Evolutionary conservation across 495 filamentous ascomycete genomes (phyloP).

Genomic region (Astrothelium macrocarpum): DNA sequence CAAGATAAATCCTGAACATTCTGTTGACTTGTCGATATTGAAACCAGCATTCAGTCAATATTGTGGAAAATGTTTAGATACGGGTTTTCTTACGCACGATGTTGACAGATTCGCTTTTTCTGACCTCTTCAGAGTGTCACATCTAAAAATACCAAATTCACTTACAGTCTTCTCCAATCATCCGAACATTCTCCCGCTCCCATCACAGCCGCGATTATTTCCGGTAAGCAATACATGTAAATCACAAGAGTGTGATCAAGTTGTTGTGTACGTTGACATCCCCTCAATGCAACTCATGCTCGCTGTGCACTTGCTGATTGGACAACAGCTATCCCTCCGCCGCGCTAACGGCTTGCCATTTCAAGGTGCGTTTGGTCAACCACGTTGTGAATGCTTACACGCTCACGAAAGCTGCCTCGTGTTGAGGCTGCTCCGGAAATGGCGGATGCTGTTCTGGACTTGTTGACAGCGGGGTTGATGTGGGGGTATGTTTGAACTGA

Average conservation of each 20-base stretch:
- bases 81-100: too few relatives aligned
- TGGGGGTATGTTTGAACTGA: not conserved
- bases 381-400: not conserved
- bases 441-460: not conserved
- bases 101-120: too few relatives aligned
- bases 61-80: too few relatives aligned
- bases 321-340: not conserved
- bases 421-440: not conserved
- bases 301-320: not conserved
- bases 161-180: too few relatives aligned
- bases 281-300: not conserved
- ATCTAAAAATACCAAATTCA: too few relatives aligned
- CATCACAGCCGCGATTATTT: not conserved
- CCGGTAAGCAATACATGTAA: too few relatives aligned
- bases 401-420: not conserved
- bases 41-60: too few relatives aligned
- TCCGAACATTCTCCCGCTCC: too few relatives aligned
- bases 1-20: too few relatives aligned
- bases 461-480: not conserved
- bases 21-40: too few relatives aligned
- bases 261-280: not conserved
- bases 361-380: not conserved
- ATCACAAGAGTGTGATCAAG: too few relatives aligned
- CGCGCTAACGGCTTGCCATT: not conserved
- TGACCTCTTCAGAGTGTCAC: too few relatives aligned